These are phyloP conservation scores for Acer yangbiense DNA, from an alignment of 345 rosid genomes.

Conservation along the genomic window DNA sequence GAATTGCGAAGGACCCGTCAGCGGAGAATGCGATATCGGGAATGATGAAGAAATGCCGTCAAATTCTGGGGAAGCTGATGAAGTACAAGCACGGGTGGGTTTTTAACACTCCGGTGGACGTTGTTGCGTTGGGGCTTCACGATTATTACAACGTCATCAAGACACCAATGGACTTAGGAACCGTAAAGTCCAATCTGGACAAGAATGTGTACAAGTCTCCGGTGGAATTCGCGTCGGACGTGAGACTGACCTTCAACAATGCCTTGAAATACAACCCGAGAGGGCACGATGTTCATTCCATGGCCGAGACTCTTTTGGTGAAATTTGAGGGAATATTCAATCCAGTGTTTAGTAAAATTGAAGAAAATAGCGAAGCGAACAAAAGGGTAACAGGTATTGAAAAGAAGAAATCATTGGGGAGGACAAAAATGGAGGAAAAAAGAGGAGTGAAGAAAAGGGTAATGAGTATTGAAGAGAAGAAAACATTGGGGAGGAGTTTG, in stretches of 20 bases:
- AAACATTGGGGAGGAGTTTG: constrained; percentile 35
- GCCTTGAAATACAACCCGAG: constrained; percentile 54
- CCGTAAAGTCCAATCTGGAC: constrained; percentile 40
- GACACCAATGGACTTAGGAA: constrained; percentile 64
- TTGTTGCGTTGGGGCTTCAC: constrained; percentile 34
- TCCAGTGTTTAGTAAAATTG: neutral
- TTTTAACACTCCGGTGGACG: constrained; percentile 53
- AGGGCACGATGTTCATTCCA: constrained; percentile 40
- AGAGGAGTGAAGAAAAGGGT: constrained; percentile 32
- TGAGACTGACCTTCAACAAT: constrained; percentile 56
- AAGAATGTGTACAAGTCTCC: constrained; percentile 34
- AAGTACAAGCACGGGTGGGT: constrained; percentile 51
- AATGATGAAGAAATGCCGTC: constrained; percentile 37
- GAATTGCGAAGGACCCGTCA: neutral
- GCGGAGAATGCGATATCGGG: neutral
- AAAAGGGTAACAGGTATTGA: constrained; percentile 26
- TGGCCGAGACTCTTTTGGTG: constrained; percentile 41
- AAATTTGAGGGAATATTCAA: constrained; percentile 36
- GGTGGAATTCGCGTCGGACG: constrained; percentile 47
- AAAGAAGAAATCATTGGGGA: no score
- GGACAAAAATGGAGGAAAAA: no score
- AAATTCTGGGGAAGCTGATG: constrained; percentile 47
- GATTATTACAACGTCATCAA: constrained; percentile 51
- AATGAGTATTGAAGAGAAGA: constrained; percentile 50
- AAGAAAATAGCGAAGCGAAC: constrained; percentile 20